Evolutionary conservation across 2,329 filamentous ascomycete genomes (phyloP).

Genomic region (Sclerotinia nivalis): DNA sequence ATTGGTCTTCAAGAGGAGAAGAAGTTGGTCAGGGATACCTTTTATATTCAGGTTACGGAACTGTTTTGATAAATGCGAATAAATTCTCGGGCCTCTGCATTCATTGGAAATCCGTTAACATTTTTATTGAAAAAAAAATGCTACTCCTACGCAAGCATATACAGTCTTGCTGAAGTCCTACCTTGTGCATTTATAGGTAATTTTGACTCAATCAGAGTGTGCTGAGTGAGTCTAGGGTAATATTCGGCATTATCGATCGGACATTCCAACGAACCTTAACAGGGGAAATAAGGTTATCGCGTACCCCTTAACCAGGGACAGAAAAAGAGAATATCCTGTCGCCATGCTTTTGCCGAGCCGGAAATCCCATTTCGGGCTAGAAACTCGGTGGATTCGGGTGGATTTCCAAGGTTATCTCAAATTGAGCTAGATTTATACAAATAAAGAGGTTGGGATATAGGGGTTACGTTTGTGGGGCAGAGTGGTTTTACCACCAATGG

Average conservation of each 20-base stretch:
- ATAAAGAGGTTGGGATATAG: neutral
- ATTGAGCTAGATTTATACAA: neutral
- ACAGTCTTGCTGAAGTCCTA: neutral
- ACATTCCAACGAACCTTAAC: neutral
- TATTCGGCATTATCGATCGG: neutral
- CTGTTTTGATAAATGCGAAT: neutral
- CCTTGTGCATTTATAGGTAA: neutral
- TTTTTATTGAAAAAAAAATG: neutral
- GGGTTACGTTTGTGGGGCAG: neutral
- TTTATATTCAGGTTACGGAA: slow-evolving; percentile 4
- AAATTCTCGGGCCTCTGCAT: neutral
- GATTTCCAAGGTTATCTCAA: no score
- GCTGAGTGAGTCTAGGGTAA: neutral
- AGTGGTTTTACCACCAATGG: slow-evolving; percentile 2
- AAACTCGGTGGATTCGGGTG: no score
- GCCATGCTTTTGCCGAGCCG: neutral
- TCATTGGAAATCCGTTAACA: neutral
- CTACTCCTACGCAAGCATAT: neutral
- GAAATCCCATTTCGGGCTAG: neutral
- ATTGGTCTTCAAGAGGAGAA: neutral
- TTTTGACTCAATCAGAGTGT: no score
- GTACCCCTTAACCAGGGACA: neutral
- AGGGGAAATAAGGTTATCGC: neutral
- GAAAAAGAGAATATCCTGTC: neutral
- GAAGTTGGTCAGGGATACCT: neutral